Base-by-base conservation (phyloP, 2,329 filamentous ascomycete species). In the Penicillium sp. region DNA sequence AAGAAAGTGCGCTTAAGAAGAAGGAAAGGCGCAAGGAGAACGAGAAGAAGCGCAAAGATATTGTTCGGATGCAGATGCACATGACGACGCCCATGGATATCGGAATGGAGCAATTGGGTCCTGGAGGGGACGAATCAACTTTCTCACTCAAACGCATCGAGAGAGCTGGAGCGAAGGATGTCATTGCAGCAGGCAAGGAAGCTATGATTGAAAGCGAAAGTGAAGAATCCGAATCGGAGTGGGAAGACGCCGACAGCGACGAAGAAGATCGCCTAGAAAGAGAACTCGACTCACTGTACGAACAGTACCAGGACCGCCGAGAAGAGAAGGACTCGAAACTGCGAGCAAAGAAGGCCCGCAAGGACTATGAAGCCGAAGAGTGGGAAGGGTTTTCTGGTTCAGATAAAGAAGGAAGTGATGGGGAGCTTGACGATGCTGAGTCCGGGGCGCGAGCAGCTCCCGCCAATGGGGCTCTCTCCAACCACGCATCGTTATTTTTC, bases 41-140 rank as follows among this genome's bases (percentile, higher is more conserved):
- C 67, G 95, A 99, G 77, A 88, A 88, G 76, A 98, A 96, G 78
- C 91, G 95, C 69, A 95, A 91, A 69, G 95, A 98, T 67, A 92
- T 98, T 63, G 85, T 96, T n/a, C 89, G 95, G 38, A 90, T 99
- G 90, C 95, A 99, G 78, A 88, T 99, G 82, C 90, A 97, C 80
- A 99, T 99, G 95, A 90, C 90, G 2, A 91, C 93, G 0, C 95
- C 95, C 7, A 95, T 92, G 84, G 95, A 99, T 67, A 97, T 99
- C 66, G 95, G 95, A 71, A 86, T 96, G 80, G 95, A 97, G 74
- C 92, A 95, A 77, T 81, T 86, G 26, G 92, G 92, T 0, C 91
- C 91, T 0, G 83, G 86, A 54, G 93, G 92, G 26, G 89, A 92
- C 47, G 91, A 92, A 50, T 84, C 91, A 30, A 95, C 97, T 83